Base-by-base conservation (phyloP, 192 early-diverging fungal species). In the Dissophora ornata region DNA sequence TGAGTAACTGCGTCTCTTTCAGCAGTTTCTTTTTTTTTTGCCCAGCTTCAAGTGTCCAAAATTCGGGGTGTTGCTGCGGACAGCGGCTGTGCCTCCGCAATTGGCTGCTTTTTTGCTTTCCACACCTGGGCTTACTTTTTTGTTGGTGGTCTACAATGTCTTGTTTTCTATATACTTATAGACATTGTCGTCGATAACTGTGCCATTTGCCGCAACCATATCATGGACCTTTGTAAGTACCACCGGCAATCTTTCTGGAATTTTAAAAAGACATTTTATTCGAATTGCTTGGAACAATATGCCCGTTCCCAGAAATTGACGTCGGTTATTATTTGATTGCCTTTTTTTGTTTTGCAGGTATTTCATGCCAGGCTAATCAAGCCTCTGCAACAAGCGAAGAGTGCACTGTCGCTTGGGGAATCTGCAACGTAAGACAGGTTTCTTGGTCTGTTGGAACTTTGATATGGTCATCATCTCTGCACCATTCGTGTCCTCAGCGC, bases 151-250 rank as follows among this genome's bases (percentile, higher is more conserved):
- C 57, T 26, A 11, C n/a, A 28, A n/a, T n/a, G n/a, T n/a, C n/a
- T n/a, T n/a, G n/a, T 13, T 13, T 38, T 6, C 6, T 38, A 6
- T 38, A 6, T 38, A 4, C 9, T n/a, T 30, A 29, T 79, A 94
- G 96, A 99, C 80, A 96, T 97, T 85, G 94, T 94, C 22, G 95
- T 97, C 6, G 97, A 97, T 80, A 97, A 96, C 81, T 99, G 97
- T 69, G 96, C 97, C 57, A 99, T 99, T 85, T 99, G 97, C 82
- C 89, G 96, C 73, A 99, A 99, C 83, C 96, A 99, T 83, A 99
- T 96, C 82, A 99, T 99, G 97, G 97, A 99, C 74, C 88, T 96
- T 51, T 99, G 97, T 91, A 85, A 67, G 86, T 28, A 18, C 21
- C 9, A n/a, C 15, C 21, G 15, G 6, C 26, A 46, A 34, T 5